Base-by-base conservation (phyloP, 1,284 basidiomycete genomes). In the Boletus mariae region DNA sequence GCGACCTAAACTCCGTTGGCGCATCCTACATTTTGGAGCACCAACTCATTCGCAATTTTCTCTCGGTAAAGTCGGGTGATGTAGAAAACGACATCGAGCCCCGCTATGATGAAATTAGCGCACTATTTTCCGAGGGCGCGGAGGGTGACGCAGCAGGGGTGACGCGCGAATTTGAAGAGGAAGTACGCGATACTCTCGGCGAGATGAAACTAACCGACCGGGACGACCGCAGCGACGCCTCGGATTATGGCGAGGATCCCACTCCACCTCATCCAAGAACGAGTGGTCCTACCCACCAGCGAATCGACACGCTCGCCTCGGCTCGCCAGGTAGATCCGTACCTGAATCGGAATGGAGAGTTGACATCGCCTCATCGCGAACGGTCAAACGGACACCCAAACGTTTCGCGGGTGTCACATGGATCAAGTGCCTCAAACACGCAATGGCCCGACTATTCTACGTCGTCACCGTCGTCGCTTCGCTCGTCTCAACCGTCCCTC, bases 1-100 rank as follows among this genome's bases (percentile, higher is more conserved):
- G 92, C 64, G 75, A 73, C 32, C 79, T 94, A 51, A 80, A 77
- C 56, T 73, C 74, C 32, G 73, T 77, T n/a, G 84, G 83, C 8
- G 85, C 83, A 6, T 85, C 85, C 31, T 89, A 94, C 68, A 85
- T 99, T 47, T 75, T 97, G 43, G 87, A 93, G 53, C 85, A 93
- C 64, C 75, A 79, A 25, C 81, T 95, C 17, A 80, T 98, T 45
- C 85, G 94, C 45, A 80, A 83, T 53, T 99, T 99, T 72, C 81
- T 98, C 53, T 80, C 91, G 8, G 79, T 90, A 23, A 90, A 92
- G 65, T 85, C 92, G 1, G 96, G 96, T 8, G 96, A 99, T 67
- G 84, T 90, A 4, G 84, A 84, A 60, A 82, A 81, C 44, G 81
- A 85, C 51, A 75, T 83, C 17, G 81, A 83, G 6, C 76, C 87